Evolutionary conservation across 371 early-diverging fungal species (phyloP).

Genomic region (Batkoa obscura): DNA sequence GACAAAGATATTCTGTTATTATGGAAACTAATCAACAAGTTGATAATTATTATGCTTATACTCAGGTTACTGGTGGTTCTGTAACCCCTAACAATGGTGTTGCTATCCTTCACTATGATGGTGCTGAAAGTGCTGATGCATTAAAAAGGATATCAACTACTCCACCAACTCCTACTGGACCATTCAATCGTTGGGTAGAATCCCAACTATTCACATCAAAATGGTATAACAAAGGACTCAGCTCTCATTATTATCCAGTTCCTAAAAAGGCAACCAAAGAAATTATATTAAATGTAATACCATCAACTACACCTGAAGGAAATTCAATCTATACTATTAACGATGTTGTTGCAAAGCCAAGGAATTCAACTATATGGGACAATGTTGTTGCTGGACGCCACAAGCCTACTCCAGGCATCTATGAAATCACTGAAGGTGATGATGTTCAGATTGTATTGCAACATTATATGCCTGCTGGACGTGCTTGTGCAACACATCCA

Average conservation of each 20-base stretch:
- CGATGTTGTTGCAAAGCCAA: neutral
- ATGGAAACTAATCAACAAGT: slow-evolving; percentile 15
- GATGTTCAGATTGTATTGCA: neutral
- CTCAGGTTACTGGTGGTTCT: slow-evolving; percentile 9
- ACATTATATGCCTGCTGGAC: neutral
- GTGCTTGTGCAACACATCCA: neutral
- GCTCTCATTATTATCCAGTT: too few relatives aligned
- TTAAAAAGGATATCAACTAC: neutral
- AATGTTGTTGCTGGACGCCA: neutral
- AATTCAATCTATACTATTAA: neutral
- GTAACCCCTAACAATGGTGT: slow-evolving; percentile 10
- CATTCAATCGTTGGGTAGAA: neutral
- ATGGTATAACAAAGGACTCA: neutral
- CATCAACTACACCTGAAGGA: too few relatives aligned
- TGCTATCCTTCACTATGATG: slow-evolving; percentile 15
- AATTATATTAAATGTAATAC: too few relatives aligned
- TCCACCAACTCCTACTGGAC: neutral
- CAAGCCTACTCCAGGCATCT: neutral
- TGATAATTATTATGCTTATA: slow-evolving; percentile 15
- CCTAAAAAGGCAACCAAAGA: too few relatives aligned
- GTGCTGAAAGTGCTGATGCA: slow-evolving; percentile 6
- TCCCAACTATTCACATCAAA: neutral
- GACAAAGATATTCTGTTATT: slow-evolving; percentile 19
- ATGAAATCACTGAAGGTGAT: neutral
- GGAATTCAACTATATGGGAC: neutral